These are phyloP conservation scores for Plasmodium reichenowi DNA, from an alignment of 169 alveolate species.

Conservation along the genomic window DNA sequence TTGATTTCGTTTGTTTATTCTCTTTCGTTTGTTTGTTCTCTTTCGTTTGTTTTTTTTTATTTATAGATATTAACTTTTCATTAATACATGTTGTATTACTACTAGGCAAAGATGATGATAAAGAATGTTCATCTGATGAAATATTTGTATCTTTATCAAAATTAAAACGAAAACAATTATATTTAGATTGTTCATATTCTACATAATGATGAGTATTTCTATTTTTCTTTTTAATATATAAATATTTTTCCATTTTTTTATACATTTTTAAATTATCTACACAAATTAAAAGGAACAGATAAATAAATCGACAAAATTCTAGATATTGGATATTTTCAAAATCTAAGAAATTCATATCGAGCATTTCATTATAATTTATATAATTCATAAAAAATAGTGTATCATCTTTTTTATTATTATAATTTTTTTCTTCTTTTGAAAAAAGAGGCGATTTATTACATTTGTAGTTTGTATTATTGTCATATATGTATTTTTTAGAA, in stretches of 20 bases:
- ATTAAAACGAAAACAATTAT: slow-evolving; percentile 37
- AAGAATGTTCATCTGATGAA: slow-evolving; percentile 10
- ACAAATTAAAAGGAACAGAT: slow-evolving; percentile 50
- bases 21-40: background rate
- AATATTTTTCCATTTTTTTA: slow-evolving; percentile 55
- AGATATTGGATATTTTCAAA: slow-evolving; percentile 26
- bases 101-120: background rate
- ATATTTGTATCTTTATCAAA: slow-evolving; percentile 8
- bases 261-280: slow-evolving; percentile 43
- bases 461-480: background rate
- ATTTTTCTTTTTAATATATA: slow-evolving; percentile 36
- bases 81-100: background rate
- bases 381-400: too few species aligned
- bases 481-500: background rate
- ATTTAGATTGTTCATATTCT: slow-evolving; percentile 37
- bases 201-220: background rate
- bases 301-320: slow-evolving; percentile 64
- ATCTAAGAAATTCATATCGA: slow-evolving; percentile 32
- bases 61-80: too few species aligned
- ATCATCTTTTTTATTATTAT: background rate
- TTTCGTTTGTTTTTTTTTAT: background rate
- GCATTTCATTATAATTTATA: slow-evolving; percentile 18
- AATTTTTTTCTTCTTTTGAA: background rate
- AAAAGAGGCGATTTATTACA: background rate
- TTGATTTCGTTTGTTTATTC: background rate